phyloP scores from a whole-genome alignment of 1,284 basidiomycete species.

The Ganoderma multipileum region DNA sequence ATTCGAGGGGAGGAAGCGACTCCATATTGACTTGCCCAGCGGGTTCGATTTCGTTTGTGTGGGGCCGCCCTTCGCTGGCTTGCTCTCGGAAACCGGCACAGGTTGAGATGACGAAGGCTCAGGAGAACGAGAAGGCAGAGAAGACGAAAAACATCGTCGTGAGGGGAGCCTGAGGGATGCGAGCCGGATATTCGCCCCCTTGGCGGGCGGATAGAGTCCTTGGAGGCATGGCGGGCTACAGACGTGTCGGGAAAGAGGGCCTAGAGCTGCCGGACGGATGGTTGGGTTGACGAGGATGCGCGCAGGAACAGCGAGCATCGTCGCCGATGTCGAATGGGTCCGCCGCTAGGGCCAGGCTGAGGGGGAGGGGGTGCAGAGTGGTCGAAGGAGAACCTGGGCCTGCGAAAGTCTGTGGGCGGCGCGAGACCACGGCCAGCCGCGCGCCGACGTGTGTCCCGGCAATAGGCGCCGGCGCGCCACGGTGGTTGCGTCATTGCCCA shows the following conservation, averaged over 20 bases:
- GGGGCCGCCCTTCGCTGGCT: neutral
- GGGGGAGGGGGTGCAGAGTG: neutral
- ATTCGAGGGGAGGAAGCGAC: constrained; percentile 46
- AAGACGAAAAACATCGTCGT: constrained; percentile 15
- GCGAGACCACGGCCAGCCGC: neutral
- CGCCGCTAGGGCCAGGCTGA: neutral
- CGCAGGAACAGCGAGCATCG: constrained; percentile 27
- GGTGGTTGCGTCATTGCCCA: neutral
- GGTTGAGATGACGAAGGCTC: constrained; percentile 1
- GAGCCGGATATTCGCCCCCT: constrained; percentile 5
- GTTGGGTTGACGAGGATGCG: constrained; percentile 20
- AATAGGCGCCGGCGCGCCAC: no score
- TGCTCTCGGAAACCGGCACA: neutral
- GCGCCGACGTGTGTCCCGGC: neutral
- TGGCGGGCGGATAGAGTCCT: neutral
- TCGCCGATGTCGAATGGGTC: constrained; percentile 12
- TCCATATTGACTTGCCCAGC: constrained; percentile 42
- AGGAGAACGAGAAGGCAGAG: constrained; percentile 3
- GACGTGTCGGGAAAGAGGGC: constrained; percentile 24
- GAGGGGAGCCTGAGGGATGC: neutral
- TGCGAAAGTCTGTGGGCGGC: neutral
- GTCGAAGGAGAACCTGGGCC: neutral
- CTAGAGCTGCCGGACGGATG: no score
- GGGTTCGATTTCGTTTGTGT: constrained; percentile 31
- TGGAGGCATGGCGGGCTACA: constrained; percentile 22